A percentile compares a stretch with the other conserved stretches of the same genome.
These are phyloP conservation scores for Scopulariopsis brevicaulis DNA, from an alignment of 2,329 filamentous ascomycete genomes.

Conservation along the genomic window DNA sequence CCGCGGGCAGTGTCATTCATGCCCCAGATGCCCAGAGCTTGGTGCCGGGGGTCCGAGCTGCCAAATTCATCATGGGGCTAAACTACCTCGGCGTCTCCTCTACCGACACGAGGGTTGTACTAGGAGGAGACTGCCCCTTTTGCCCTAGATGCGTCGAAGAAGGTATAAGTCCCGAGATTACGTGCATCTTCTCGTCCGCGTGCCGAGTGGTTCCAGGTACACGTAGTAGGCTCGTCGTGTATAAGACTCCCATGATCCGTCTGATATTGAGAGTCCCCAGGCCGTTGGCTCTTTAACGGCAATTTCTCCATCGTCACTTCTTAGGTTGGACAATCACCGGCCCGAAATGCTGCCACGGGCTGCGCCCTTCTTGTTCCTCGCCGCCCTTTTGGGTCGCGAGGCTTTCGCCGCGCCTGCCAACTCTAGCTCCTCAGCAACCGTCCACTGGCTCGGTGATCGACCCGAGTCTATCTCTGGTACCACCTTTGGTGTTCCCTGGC, in stretches of 20 bases:
- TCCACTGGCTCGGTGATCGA: slow-evolving; percentile 27
- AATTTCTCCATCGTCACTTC: neutral
- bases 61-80: no score
- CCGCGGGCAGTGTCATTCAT: no score
- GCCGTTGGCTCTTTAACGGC: neutral
- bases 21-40: no score
- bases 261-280: neutral
- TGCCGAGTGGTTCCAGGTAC: neutral
- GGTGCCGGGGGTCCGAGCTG: no score
- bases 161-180: neutral
- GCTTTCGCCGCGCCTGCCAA: neutral
- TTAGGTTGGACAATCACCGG: neutral
- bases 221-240: neutral
- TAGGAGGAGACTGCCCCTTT: no score
- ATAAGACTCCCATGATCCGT: neutral
- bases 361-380: neutral
- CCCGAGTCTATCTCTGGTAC: slow-evolving; percentile 22
- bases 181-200: neutral
- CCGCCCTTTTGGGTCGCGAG: neutral
- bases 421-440: slow-evolving; percentile 6
- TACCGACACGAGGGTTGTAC: no score
- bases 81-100: no score
- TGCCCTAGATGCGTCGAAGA: neutral
- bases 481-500: slow-evolving; percentile 32
- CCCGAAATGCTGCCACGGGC: neutral